Base-by-base conservation (phyloP, 768 basidiomycete genomes). In the Termitomyces sp. region DNA sequence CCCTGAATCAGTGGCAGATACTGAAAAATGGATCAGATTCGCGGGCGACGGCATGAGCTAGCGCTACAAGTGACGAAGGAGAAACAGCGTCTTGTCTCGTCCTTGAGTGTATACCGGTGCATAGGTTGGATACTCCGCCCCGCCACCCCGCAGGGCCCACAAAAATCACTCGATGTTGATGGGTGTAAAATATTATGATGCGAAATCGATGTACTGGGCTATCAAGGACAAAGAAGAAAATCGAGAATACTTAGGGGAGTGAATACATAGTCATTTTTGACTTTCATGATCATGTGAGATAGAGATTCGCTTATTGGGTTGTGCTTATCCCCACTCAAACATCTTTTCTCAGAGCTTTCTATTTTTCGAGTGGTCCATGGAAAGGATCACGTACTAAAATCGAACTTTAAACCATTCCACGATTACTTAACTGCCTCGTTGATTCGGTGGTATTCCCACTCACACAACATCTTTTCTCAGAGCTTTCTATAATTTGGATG, bases 301-400 rank as follows among this genome's bases (percentile, higher is more conserved):
- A 24, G 18, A 53, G 18, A 13, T 22, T 13, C 3, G 18, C 7
- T 28, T 24, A 33, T 33, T 44, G 18, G 39, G 39, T 8, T 55
- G 24, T n/a, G n/a, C 36, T 16, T 53, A 49, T 40, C 39, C 12
- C n/a, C 24, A 44, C 39, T 55, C 28, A 42, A 55, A 32, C 54
- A 13, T 42, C 39, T n/a, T 20, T 55, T 55, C 54, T 32, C 39
- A 55, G 39, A 55, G 54, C 39, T n/a, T 55, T 42, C 39, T 55
- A n/a, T 32, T 13, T 15, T 33, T 40, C 39, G 55, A 42, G 12
- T 20, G 18, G 28, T 42, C 13, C 28, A 28, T 55, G 40, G 55
- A 55, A 42, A 33, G 32, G 5, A 4, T 24, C 22, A 24, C 5
- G 5, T 24, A 15, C 45, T 46, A n/a, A 5, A 46, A 46, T 46